Evolutionary conservation across 331 rosid genomes (phyloP).

Genomic region (Ulmus americana): DNA sequence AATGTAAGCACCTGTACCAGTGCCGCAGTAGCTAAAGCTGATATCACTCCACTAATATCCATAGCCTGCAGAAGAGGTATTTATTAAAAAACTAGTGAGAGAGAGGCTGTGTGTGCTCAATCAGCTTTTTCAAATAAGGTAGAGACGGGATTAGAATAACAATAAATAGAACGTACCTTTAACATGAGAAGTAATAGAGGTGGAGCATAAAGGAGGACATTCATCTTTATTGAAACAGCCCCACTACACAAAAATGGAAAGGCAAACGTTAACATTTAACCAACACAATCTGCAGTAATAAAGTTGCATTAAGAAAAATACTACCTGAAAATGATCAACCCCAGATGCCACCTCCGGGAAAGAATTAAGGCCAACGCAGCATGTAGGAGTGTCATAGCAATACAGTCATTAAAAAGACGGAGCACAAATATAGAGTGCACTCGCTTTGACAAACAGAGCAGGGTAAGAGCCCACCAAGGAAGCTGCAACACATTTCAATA

Average conservation of each 20-base stretch:
- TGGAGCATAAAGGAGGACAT: slow-evolving; percentile 90
- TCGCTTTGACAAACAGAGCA: slow-evolving; percentile 78
- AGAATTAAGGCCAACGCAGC: slow-evolving; percentile 59
- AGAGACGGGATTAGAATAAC: slow-evolving; percentile 3
- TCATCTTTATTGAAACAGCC: slow-evolving; percentile 95
- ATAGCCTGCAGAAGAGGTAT: slow-evolving; percentile 51
- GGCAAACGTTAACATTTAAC: slow-evolving; percentile 21
- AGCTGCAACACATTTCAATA: slow-evolving; percentile 34
- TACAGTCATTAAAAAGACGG: slow-evolving; percentile 79
- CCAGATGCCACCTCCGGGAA: slow-evolving; percentile 66
- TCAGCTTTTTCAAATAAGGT: slow-evolving; percentile 7
- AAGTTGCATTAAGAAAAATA: neutral
- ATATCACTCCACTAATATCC: slow-evolving; percentile 57
- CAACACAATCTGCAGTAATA: slow-evolving; percentile 5
- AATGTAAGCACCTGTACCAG: slow-evolving; percentile 65
- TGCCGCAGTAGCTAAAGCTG: slow-evolving; percentile 83
- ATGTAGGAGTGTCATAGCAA: slow-evolving; percentile 66
- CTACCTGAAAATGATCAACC: slow-evolving; percentile 85
- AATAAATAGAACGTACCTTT: slow-evolving; percentile 45
- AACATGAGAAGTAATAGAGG: slow-evolving; percentile 79
- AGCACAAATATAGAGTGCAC: slow-evolving; percentile 81
- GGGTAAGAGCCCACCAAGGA: slow-evolving; percentile 75
- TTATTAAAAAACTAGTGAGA: neutral
- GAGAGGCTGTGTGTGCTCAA: slow-evolving; percentile 18
- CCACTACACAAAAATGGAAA: slow-evolving; percentile 44